Base-by-base conservation (phyloP, 2,329 filamentous ascomycete genomes). In the Diaporthe humulicola region DNA sequence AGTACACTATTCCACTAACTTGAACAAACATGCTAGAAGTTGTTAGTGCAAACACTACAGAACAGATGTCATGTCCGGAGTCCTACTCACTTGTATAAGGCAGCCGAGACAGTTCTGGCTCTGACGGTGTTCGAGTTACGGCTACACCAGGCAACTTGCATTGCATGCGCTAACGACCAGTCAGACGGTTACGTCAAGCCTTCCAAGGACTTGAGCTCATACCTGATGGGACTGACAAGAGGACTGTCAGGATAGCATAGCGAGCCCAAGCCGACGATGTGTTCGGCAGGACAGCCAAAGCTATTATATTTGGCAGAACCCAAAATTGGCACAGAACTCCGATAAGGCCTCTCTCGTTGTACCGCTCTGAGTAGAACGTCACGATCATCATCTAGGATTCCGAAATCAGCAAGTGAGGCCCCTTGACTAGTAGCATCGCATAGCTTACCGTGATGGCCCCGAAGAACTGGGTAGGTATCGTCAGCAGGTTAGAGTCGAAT, bases 401-500 rank as follows among this genome's bases (percentile, higher is more conserved):
- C 3, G n/a, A 3, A 8, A 7, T 67, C 8, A 67, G 61, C 9
- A 1, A 25, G 0, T 88, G 84, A 8, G 83, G 84, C 3, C 87
- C 77, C 58, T 86, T 81, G 6, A 86, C 82, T 7, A 19, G 7
- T 36, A 28, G 7, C 6, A 1, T 12, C 7, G 4, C 7, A 8
- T 7, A 42, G 56, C 75, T 50, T 50, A 78, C 77, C 30, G 67
- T 81, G 75, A 80, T 50, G 6, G 70, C 70, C 40, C 70, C 70
- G 81, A 70, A 76, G 84, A 61, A 83, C 9, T 84, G 83, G 80
- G 86, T 67, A 1, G 88, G 86, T 19, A 92, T 90, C 5, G 87
- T 87, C 30, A 92, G 83, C 7, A 92, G 81, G 73, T 91, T 92
- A 8, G 88, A 87, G 19, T 87, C 81, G 78, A 91, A 88, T 5